Evolutionary conservation across 192 early-diverging fungal species (phyloP).

Genomic region (Podila epigama): DNA sequence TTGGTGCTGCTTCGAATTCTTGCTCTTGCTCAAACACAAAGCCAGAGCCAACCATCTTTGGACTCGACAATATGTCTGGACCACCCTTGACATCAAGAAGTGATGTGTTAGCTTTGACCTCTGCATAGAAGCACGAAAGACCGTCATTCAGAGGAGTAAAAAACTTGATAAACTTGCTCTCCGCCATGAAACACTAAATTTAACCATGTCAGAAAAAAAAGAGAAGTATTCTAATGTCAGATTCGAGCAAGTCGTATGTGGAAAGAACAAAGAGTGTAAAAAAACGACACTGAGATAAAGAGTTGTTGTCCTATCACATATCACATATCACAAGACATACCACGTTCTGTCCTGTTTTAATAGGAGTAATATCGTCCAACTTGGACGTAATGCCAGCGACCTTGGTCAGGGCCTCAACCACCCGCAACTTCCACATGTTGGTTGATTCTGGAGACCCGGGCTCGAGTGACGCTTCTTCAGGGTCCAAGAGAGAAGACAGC

Average conservation of each 20-base stretch:
- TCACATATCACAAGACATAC: conserved; percentile 7
- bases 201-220: not conserved
- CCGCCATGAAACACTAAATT: conserved; percentile 33
- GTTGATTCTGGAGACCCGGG: conserved; percentile 8
- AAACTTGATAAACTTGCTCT: conserved; percentile 39
- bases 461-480: conserved; percentile 9
- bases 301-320: not conserved
- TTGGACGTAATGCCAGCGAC: not conserved
- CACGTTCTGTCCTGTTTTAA: conserved; percentile 20
- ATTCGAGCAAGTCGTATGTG: not conserved
- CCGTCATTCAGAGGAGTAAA: conserved; percentile 44
- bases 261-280: not conserved
- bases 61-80: conserved; percentile 2
- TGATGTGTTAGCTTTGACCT: conserved; percentile 16
- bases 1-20: not conserved
- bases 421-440: conserved; percentile 2
- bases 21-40: conserved; percentile 21
- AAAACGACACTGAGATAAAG: not conserved
- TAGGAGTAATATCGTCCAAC: not conserved
- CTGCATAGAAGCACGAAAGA: conserved; percentile 8
- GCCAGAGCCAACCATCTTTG: conserved; percentile 33
- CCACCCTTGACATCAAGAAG: conserved; percentile 15
- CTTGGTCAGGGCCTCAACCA: conserved; percentile 1
- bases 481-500: not conserved
- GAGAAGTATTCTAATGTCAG: not conserved